Evolutionary conservation across 148 eudicot species (phyloP), one percentile per base, ranked within the genome.

Genomic region (Rhododendron simsii): DNA sequence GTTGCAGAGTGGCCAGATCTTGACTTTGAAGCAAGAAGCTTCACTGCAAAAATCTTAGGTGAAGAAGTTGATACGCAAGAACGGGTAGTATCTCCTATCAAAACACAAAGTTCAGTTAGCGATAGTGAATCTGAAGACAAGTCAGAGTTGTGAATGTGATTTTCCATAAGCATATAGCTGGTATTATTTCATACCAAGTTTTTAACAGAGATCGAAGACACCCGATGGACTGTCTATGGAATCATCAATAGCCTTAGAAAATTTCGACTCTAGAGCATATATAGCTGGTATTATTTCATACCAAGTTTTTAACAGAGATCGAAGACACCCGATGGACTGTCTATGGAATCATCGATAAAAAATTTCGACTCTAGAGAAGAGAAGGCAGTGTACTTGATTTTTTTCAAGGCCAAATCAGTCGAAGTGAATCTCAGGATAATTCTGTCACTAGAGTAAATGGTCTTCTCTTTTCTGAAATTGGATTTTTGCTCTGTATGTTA

Each of bases 1-100:
- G 90, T 96, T 81, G 33, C 93, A 3, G 99, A 96, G 89, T 96
- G 99, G 99, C 81, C 92, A 55, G 98, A 96, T 87, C 95, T 96
- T 23, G 99, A 96, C 73, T 86, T 83, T 6, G 98, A 96, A 93
- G 99, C 98, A 45, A 90, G 98, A 86, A 86, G 83, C 11, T 93
- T 95, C 88, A 96, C 99, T 61, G 91, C 97, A 41, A 94, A 89
- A 87, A 90, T 93, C 35, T 84, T 91, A 87, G 98, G 98, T 23
- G 98, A 96, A 90, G 92, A 91, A 74, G 74, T 91, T 67, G 95
- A 90, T 69, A 86, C 87, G 9, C 83, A 87, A 85, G 93, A 90
- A 85, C 84, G 84, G 21, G 83, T 87, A 16, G 59, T 87, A 26
- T 59, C 91, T 45, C 80, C 94, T 63, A 53, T 53, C 33, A 78